phyloP scores from a whole-genome alignment of 78 protist species.

The Capsaspora owczarzaki region DNA sequence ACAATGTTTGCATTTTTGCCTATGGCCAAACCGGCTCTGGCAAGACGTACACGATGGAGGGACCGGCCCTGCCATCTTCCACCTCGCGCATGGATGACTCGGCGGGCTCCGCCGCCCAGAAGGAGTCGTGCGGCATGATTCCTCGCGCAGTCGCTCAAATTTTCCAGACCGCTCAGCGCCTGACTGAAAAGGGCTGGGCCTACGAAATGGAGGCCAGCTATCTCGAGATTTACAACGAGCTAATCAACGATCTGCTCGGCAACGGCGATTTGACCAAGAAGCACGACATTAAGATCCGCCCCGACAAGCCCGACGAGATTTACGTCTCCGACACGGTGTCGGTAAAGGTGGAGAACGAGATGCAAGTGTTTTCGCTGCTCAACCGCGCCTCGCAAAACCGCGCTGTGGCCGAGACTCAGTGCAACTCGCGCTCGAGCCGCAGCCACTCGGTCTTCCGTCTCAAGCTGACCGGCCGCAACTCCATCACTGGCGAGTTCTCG shows the following conservation, averaged over 20 bases:
- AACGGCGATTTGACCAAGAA: not conserved
- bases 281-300: not conserved
- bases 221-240: conserved; percentile 72
- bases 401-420: conserved; percentile 29
- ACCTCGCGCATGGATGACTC: too few relatives aligned
- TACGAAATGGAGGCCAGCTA: conserved; percentile 16
- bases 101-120: not conserved
- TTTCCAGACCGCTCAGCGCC: not conserved
- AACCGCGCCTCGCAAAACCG: conserved; percentile 28
- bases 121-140: conserved; percentile 8
- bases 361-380: conserved; percentile 7
- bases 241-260: conserved; percentile 49
- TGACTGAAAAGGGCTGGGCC: conserved; percentile 21
- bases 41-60: conserved; percentile 45
- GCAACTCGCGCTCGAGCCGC: conserved; percentile 59
- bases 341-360: not conserved
- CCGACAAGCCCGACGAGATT: not conserved
- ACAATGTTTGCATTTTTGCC: conserved; percentile 67
- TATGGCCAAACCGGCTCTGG: conserved; percentile 71
- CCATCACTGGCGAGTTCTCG: not conserved
- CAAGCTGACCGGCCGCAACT: not conserved
- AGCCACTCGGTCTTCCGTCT: conserved; percentile 19
- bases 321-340: not conserved
- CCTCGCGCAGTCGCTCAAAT: conserved; percentile 32
- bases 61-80: too few relatives aligned